Evolutionary conservation across 176 grass and related monocot species (phyloP), one percentile per base, ranked within the genome.

Genomic region (Poa annua): DNA sequence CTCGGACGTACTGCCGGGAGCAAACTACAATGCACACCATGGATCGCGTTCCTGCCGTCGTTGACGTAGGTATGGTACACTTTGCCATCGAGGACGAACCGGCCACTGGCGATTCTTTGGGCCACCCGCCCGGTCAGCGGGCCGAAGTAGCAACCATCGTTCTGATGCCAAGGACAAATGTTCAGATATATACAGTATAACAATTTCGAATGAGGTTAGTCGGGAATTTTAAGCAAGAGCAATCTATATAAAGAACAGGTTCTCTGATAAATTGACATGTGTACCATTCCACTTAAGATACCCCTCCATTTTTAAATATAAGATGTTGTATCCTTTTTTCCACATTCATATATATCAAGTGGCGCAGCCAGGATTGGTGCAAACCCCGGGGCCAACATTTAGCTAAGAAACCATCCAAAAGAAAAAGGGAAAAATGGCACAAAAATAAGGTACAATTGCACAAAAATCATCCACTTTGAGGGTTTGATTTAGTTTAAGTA

Each of bases 41-140:
- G 94, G n/a, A 94, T 85, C 0, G 95, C 79, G 56, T 94, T 98
- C 8, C 41, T 88, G 81, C 88, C 90, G 83, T 77, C 84, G 76
- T 98, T 98, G 53, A 48, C 39, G 21, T 75, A 77, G 2, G 90
- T 84, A 42, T 80, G 89, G 62, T 94, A 94, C 25, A 64, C 86
- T 24, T 87, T 85, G 17, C 90, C 86, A 51, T 98, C 84, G 44
- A 94, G 80, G 54, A 89, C 69, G 82, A 98, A 97, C 5, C 73
- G 79, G 6, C 82, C 92, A 11, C 80, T 75, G 0, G 86, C 66
- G 3, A 98, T 86, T 48, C 95, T 77, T 71, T 98, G 92, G 10
- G 82, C 95, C 8, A 93, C 90, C 36, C 95, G 86, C 11, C 95
- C 95, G 3, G 83, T 89, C 50, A 98, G 53, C 17, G 90, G 92